Conservation (phyloP, 31 red algal genomes). For the Asparagopsis taxiformis region DNA sequence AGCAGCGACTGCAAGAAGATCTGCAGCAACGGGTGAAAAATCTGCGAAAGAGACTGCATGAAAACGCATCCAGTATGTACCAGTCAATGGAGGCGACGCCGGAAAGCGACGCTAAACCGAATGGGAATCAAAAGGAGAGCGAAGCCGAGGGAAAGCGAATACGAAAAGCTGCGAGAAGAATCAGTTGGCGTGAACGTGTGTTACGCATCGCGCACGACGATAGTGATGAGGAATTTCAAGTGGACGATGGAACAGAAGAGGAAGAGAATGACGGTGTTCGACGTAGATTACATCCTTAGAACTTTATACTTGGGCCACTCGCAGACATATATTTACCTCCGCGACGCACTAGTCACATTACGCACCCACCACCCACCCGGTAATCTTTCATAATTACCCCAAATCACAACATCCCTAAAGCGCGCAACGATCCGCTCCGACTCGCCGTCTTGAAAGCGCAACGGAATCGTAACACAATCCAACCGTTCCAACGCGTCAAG, state of each 20-base stretch:
- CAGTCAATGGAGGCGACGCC: too few relatives aligned
- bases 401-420: conserved; percentile 16
- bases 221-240: too few relatives aligned
- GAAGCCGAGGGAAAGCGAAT: too few relatives aligned
- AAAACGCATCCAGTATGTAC: too few relatives aligned
- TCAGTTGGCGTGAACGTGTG: too few relatives aligned
- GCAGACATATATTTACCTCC: neutral
- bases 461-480: conserved; percentile 3
- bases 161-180: too few relatives aligned
- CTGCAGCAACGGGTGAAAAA: neutral
- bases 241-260: too few relatives aligned
- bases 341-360: neutral
- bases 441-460: neutral
- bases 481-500: conserved; percentile 59
- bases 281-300: neutral
- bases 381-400: conserved; percentile 51
- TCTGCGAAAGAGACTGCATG: neutral
- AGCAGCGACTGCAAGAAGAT: neutral
- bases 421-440: neutral
- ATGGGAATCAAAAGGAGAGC: neutral
- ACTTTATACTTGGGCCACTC: neutral
- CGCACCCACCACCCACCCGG: conserved; percentile 77
- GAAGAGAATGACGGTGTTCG: too few relatives aligned
- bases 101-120: neutral
- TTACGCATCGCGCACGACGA: too few relatives aligned